These are phyloP conservation scores for Camellia granthamiana DNA, from an alignment of 148 eudicot genomes.

Conservation along the genomic window DNA sequence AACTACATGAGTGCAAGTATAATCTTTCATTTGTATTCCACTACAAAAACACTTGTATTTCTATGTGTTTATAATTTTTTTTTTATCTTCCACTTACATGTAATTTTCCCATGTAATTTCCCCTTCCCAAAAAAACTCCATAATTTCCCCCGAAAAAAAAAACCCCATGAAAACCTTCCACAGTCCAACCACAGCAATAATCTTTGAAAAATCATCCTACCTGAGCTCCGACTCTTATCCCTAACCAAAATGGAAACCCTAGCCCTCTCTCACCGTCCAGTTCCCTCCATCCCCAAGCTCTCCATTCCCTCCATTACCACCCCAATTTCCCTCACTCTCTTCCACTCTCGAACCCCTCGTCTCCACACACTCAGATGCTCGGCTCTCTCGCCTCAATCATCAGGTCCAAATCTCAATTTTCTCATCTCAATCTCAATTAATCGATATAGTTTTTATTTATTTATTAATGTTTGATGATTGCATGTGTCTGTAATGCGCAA, in stretches of 20 bases:
- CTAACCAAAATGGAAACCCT: conserved; percentile 36
- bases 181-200: no score
- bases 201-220: not conserved
- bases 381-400: conserved; percentile 27
- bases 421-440: no score
- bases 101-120: no score
- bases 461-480: not conserved
- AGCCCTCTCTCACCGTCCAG: conserved; percentile 23
- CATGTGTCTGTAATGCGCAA: not conserved
- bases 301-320: conserved; percentile 11
- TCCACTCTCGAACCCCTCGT: conserved; percentile 9
- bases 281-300: conserved; percentile 4
- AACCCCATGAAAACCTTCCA: no score
- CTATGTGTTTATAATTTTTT: no score
- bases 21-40: no score
- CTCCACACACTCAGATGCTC: conserved; percentile 40
- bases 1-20: no score
- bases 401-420: conserved; percentile 20
- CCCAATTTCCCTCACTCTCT: conserved; percentile 19
- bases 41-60: no score
- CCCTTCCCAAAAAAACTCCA: no score
- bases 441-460: not conserved
- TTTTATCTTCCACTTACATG: no score
- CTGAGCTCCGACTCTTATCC: not conserved
- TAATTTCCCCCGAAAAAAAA: no score